Evolutionary conservation across 352 stramenopile genomes (phyloP), one percentile per base, ranked within the genome.

Genomic region (Globisporangium emineosum): DNA sequence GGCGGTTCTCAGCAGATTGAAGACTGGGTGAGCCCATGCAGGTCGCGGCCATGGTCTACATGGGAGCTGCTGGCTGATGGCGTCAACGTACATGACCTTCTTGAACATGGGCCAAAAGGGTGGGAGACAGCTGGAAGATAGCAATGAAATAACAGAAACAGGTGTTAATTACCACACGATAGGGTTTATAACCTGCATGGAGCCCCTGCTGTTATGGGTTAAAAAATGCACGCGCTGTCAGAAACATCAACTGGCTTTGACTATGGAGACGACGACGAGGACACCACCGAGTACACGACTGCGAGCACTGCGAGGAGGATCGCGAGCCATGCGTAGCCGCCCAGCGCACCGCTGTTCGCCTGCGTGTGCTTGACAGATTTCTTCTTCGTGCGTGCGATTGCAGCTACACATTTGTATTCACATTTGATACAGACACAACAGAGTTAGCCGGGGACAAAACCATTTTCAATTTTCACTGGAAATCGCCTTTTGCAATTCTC

Each of bases 321-420:
- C 23, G 75, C 72, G 54, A 80, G 25, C 75, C 73, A 81, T 29
- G 78, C 61, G 54, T 78, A 73, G 13, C 60, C 51, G 57, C 70
- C 61, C 45, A 73, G 19, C 5, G 21, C 75, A n/a, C 67, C 57
- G 37, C 51, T 66, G 54, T 65, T 40, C 37, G 76, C 60, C 21
- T 78, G 68, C 58, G 30, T 59, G 40, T 70, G 69, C 73, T 88
- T 89, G 49, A 59, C 65, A 6, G 64, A 45, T 43, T 89, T 89
- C 66, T 93, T 93, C 68, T 88, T 90, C 7, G 76, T 81, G 57
- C 80, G 81, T 8, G 84, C 78, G 30, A 91, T 87, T 27, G 82
- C 79, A 57, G 83, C 83, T 92, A 54, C 47, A 64, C 27, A 66
- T 33, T 55, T 23, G n/a, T n/a, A n/a, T n/a, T 21, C 30, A 33